A percentile compares a stretch with the other conserved stretches of the same genome.
Conservation (phyloP, 306 rosid genomes). For the Rubus idaeus region DNA sequence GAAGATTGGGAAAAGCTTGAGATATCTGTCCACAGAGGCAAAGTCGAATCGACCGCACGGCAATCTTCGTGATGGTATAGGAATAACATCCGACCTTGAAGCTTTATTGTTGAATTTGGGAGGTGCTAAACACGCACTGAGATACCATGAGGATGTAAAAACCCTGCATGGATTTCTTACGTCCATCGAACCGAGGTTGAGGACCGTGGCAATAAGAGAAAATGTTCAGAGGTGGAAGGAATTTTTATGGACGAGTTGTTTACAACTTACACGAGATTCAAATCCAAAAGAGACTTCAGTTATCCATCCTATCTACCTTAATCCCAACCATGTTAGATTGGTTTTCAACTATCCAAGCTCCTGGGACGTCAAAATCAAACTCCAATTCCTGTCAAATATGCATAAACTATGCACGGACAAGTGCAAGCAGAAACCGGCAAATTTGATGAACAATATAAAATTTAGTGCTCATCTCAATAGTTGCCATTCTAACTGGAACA, state of each 20-base stretch:
- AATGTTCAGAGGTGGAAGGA: no score
- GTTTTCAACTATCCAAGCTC: neutral
- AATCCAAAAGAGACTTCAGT: no score
- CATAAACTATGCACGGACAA: neutral
- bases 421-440: neutral
- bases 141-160: no score
- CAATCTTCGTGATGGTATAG: neutral
- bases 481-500: neutral
- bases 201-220: no score
- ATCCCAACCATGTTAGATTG: neutral
- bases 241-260: no score
- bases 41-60: neutral
- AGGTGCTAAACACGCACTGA: no score
- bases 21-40: neutral
- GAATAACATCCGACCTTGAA: neutral
- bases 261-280: no score
- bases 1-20: neutral
- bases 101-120: neutral
- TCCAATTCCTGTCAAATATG: neutral
- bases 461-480: accelerated
- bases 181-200: no score
- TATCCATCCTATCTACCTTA: no score
- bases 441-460: neutral
- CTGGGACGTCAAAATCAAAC: neutral
- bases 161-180: no score